These are phyloP conservation scores for Cynara cardunculus DNA, from an alignment of 129 eudicot genomes.

Conservation along the genomic window DNA sequence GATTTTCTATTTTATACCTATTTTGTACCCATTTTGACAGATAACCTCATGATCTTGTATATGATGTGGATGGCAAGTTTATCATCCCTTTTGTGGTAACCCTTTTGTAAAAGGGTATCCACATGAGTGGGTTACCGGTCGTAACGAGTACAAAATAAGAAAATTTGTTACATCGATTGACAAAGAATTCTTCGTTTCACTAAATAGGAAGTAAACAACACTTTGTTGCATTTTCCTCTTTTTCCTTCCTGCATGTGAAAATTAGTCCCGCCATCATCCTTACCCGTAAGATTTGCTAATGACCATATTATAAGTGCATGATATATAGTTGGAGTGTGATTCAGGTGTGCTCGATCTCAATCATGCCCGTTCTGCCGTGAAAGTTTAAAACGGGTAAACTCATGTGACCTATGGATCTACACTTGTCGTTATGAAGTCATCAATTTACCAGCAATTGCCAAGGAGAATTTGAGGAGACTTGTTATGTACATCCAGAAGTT, in stretches of 20 bases:
- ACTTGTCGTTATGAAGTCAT: conserved; percentile 45
- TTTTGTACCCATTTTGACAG: neutral
- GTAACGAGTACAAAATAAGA: too few species aligned
- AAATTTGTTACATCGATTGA: too few species aligned
- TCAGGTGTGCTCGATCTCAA: conserved; percentile 69
- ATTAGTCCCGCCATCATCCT: neutral
- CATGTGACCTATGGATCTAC: conserved; percentile 77
- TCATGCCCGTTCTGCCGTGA: conserved; percentile 83
- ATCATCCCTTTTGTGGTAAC: neutral
- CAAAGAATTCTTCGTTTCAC: too few species aligned
- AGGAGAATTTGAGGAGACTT: conserved; percentile 66
- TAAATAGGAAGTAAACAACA: too few species aligned
- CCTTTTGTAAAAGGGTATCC: too few species aligned
- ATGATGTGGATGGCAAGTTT: neutral
- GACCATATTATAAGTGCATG: neutral
- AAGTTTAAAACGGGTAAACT: conserved; percentile 56
- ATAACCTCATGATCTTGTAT: neutral
- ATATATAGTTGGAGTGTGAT: neutral
- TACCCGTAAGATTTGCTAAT: neutral
- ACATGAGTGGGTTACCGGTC: too few species aligned
- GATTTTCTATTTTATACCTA: too few species aligned
- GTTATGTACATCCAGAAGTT: conserved; percentile 50
- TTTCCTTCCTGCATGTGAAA: too few species aligned
- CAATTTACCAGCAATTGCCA: conserved; percentile 44
- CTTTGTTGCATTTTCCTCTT: too few species aligned